Evolutionary conservation across 164 flowering plant genomes (phyloP).

Genomic region (Vitis riparia): DNA sequence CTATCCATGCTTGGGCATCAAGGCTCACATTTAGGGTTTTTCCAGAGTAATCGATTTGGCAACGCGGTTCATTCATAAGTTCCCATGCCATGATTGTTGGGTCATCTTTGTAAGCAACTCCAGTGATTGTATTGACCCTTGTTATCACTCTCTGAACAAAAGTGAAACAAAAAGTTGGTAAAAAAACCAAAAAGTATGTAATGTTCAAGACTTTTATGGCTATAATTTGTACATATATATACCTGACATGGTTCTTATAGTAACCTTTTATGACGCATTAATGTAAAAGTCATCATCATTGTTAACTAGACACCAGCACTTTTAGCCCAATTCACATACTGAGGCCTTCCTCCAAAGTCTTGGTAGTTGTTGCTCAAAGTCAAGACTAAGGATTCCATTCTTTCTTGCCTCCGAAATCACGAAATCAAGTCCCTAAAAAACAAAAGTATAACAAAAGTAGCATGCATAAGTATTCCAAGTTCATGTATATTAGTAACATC

Average conservation of each 20-base stretch:
- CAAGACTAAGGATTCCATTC: conserved; percentile 32
- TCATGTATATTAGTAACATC: too few species aligned
- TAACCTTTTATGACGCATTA: conserved; percentile 25
- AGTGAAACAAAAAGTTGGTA: not conserved
- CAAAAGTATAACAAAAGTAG: not conserved
- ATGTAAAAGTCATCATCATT: conserved; percentile 47
- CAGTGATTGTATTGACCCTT: conserved; percentile 40
- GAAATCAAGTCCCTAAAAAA: conserved; percentile 49
- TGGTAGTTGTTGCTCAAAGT: conserved; percentile 43
- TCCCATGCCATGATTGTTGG: conserved; percentile 59
- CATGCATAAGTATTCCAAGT: too few species aligned
- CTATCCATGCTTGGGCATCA: too few species aligned
- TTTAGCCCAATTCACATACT: conserved; percentile 50
- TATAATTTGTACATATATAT: too few species aligned
- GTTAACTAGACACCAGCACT: conserved; percentile 20
- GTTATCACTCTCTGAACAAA: conserved; percentile 34
- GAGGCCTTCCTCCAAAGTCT: conserved; percentile 49
- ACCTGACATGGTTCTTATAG: conserved; percentile 42
- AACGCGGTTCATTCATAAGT: conserved; percentile 55
- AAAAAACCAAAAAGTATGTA: not conserved
- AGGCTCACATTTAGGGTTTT: conserved; percentile 32
- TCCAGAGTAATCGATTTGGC: conserved; percentile 47
- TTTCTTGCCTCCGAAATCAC: conserved; percentile 47
- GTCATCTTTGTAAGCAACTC: conserved; percentile 40
- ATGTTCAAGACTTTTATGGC: too few species aligned